Conservation (phyloP, 1,284 basidiomycete genomes). For the Ceratobasidium sp. region DNA sequence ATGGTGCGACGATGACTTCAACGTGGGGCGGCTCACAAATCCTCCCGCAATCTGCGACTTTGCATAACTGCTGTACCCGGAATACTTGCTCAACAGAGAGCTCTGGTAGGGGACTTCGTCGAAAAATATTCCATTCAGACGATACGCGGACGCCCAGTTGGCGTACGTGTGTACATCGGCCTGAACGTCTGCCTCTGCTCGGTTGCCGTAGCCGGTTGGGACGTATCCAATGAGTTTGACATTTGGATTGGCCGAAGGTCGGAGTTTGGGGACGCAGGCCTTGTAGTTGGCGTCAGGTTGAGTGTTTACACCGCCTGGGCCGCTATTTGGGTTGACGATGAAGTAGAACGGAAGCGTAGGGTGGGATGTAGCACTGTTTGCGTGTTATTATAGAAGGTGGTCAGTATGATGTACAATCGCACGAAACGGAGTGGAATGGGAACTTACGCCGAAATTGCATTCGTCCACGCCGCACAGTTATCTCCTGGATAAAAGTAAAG, state of each 20-base stretch:
- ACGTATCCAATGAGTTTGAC: conserved; percentile 60
- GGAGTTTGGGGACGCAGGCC: conserved; percentile 55
- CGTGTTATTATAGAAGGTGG: conserved; percentile 53
- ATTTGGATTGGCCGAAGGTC: conserved; percentile 51
- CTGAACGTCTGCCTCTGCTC: conserved; percentile 51
- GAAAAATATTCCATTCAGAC: conserved; percentile 60
- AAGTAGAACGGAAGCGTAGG: conserved; percentile 56
- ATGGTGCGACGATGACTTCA: neutral
- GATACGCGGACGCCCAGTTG: conserved; percentile 55
- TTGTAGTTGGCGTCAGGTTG: conserved; percentile 57
- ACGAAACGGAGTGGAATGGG: neutral
- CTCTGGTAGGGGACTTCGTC: conserved; percentile 53
- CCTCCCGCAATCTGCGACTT: conserved; percentile 13
- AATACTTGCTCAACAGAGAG: neutral
- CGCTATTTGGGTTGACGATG: conserved; percentile 59
- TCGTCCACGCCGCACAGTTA: conserved; percentile 28
- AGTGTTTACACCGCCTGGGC: conserved; percentile 55
- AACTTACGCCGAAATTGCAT: conserved; percentile 40
- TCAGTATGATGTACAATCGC: conserved; percentile 57
- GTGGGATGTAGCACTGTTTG: conserved; percentile 55
- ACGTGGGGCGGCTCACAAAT: conserved; percentile 4
- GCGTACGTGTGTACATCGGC: conserved; percentile 58
- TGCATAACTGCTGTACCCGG: conserved; percentile 19
- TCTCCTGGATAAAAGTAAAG: conserved; percentile 37
- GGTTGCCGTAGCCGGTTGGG: conserved; percentile 53